phyloP scores from a whole-genome alignment of 176 grass and related monocot genomes.

The Oryza glumipatula region DNA sequence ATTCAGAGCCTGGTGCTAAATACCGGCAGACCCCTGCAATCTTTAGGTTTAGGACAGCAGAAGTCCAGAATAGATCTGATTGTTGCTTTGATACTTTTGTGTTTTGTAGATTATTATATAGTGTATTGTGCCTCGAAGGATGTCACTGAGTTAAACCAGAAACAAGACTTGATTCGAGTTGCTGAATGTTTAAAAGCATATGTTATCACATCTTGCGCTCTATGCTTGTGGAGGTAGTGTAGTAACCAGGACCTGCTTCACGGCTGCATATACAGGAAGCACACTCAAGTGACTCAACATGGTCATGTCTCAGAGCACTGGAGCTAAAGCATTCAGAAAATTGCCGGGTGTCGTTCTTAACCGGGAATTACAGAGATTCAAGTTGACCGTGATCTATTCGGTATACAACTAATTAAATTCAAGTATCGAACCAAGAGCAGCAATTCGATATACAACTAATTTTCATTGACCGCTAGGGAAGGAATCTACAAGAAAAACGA shows the following conservation, averaged over 20 bases:
- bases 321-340: not conserved
- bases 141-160: not conserved
- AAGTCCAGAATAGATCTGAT: not conserved
- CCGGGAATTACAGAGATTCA: not conserved
- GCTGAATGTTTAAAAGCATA: not conserved
- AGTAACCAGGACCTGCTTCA: not conserved
- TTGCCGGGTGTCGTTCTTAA: not conserved
- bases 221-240: not conserved
- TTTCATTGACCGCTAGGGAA: not conserved
- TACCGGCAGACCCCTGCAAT: not conserved
- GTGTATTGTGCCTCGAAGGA: not conserved
- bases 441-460: slow-evolving; percentile 6
- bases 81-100: slow-evolving; percentile 14
- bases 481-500: slow-evolving; percentile 26
- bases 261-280: not conserved
- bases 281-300: not conserved
- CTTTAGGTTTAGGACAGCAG: slow-evolving; percentile 22
- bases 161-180: not conserved
- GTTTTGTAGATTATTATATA: slow-evolving; percentile 29
- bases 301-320: no score
- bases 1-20: slow-evolving; percentile 4
- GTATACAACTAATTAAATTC: not conserved
- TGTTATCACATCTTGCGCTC: not conserved
- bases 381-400: not conserved
- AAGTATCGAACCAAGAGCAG: not conserved